Evolutionary conservation across 2,329 filamentous ascomycete species (phyloP), one percentile per base, ranked within the genome.

Genomic region (Xylariaceae sp.): DNA sequence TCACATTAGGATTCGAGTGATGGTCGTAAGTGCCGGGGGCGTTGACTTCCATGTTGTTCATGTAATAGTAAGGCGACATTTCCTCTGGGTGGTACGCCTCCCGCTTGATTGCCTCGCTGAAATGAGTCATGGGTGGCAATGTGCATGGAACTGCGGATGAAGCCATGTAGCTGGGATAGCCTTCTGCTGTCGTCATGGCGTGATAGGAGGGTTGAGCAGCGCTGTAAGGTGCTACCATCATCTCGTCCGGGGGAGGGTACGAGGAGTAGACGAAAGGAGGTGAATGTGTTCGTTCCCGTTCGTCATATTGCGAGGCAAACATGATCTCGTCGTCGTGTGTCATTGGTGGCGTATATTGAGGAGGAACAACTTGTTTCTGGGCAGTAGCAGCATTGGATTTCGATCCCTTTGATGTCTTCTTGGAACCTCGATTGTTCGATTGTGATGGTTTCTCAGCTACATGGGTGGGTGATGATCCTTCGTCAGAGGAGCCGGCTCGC

Each of bases 1-100:
- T 85, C 83, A 90, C 86, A 80, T 87, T 84, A 76, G 83, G 79
- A 68, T 80, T 78, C 66, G 80, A 79, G 57, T 82, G 72, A 56
- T 81, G 73, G 64, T 85, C 79, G 72, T 87, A 88, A 21, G 77
- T 72, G 56, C 79, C 74, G 47, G 74, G 70, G 48, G 73, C 68
- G 62, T 75, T 75, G 56, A 85, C 77, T 57, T 86, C 83, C 62
- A 87, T 77, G 40, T 75, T 74, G 68, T 72, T 77, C 69, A 86
- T 79, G 66, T 83, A 14, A 14, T 32, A 86, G 5, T 83, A 77
- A 55, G 76, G 79, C 62, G 86, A 74, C 44, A 78, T 72, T 38
- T 77, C 73, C 53, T 83, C 80, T 54, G 75, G 73, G 47, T 71
- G 72, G 72, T 71, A 75, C 5, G 68, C 50, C 56, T 87, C 84